A percentile compares a stretch with the other conserved stretches of the same genome.
These are phyloP conservation scores for Russula ochroleuca DNA, from an alignment of 768 basidiomycete genomes.

Conservation along the genomic window DNA sequence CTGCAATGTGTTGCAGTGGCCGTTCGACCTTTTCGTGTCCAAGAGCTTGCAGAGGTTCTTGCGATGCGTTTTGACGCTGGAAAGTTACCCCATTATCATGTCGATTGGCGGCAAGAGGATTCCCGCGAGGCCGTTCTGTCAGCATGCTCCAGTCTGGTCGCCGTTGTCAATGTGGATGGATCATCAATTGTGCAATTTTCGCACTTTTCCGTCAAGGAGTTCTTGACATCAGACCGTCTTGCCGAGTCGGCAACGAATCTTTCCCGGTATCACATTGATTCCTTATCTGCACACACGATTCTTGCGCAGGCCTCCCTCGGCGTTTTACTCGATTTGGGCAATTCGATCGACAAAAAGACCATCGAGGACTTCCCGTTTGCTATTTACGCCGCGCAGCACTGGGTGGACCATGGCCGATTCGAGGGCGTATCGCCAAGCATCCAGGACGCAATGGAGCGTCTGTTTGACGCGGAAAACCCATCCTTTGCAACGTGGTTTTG, in stretches of 20 bases:
- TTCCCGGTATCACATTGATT: not conserved
- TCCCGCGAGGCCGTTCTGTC: not conserved
- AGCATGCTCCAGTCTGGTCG: conserved; percentile 3
- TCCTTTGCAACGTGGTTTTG: not conserved
- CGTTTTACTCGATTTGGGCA: not conserved
- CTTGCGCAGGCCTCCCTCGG: not conserved
- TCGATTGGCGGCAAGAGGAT: not conserved
- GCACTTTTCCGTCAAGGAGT: conserved; percentile 13
- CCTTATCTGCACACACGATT: not conserved
- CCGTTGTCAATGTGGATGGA: not conserved
- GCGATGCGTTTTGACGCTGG: not conserved
- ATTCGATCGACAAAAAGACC: not conserved
- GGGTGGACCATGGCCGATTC: not conserved
- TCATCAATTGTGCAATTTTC: conserved; percentile 8
- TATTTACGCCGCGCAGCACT: not conserved
- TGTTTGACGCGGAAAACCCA: not conserved
- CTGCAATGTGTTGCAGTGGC: conserved; percentile 7
- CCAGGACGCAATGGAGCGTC: not conserved
- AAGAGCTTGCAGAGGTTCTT: conserved; percentile 7
- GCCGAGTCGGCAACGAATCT: not conserved
- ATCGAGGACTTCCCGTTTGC: not conserved
- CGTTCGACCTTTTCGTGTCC: not conserved
- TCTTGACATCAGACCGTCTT: conserved; percentile 3
- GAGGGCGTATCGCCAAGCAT: not conserved
- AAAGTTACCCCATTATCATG: not conserved